Conservation (phyloP, 306 rosid species). For the Cicer bijugum region DNA sequence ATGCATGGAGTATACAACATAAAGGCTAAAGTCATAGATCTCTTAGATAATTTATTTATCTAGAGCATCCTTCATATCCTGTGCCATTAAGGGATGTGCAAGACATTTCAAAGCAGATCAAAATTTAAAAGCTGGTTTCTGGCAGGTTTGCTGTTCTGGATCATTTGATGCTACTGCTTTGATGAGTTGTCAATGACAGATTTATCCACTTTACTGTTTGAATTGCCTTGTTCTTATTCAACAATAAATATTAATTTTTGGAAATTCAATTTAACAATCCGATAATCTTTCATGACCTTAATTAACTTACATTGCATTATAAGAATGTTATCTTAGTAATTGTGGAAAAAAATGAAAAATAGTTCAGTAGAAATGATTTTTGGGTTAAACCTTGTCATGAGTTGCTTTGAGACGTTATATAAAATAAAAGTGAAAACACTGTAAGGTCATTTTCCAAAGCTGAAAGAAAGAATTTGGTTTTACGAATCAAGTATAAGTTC, state of each 20-base stretch:
- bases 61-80: slow-evolving; percentile 22
- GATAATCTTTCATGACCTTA: slow-evolving; percentile 1
- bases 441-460: neutral
- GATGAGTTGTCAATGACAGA: neutral
- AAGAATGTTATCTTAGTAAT: neutral
- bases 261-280: slow-evolving; percentile 1
- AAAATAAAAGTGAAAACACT: slow-evolving; percentile 1
- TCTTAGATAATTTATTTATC: slow-evolving; percentile 14
- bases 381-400: neutral
- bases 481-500: slow-evolving; percentile 25
- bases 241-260: neutral
- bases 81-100: slow-evolving; percentile 13
- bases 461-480: slow-evolving; percentile 22
- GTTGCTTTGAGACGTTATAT: neutral
- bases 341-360: neutral
- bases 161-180: slow-evolving; percentile 1
- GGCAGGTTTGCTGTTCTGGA: neutral
- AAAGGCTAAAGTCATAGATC: slow-evolving; percentile 1
- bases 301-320: neutral
- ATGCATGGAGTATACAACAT: slow-evolving; percentile 7
- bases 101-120: neutral
- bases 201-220: slow-evolving; percentile 21
- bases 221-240: slow-evolving; percentile 8
- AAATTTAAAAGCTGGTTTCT: neutral
- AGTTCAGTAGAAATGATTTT: neutral